Evolutionary conservation across 2,329 filamentous ascomycete species (phyloP), one percentile per base, ranked within the genome.

Genomic region (Cadophora malorum): DNA sequence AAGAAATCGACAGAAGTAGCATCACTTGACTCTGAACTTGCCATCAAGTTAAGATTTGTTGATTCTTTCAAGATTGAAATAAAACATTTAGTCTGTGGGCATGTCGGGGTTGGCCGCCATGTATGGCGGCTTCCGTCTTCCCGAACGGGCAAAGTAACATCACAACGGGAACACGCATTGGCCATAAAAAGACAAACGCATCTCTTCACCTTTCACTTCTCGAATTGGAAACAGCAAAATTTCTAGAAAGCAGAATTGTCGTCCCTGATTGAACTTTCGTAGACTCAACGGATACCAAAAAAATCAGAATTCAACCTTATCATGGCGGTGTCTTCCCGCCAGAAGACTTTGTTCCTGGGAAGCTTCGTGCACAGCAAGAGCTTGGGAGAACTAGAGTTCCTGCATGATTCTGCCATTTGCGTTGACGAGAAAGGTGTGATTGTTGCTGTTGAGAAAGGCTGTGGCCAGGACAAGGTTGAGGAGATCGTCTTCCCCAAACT

Each of bases 321-420:
- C 58, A 69, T 69, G 67, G 19, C 64, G 33, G 6, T 45, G 28
- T 35, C 62, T 7, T 49, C 12, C 7, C 28, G 14, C 38, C 41
- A 53, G 14, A 69, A 66, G 25, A 60, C 59, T 16, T 80, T 91
- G 56, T 91, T 88, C 74, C 70, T 83, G 23, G 90, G 90, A 14
- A 83, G 86, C 0, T 91, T 91, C 74, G 84, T 90, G 14, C 86
- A 91, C 75, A 86, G 77, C 75, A 81, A 76, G 74, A 83, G 76
- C 25, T 78, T 81, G 63, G 79, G 78, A 14, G 79, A 81, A 52
- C 78, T 87, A n/a, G 84, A 86, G 47, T 82, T 84, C 68, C 80
- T 79, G 38, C 77, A 80, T 47, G 76, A 81, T 69, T 82, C 80
- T 31, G 81, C 79, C 55, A 82, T 85, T 73, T 85, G 79, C 69